A percentile compares a stretch with the other conserved stretches of the same genome.
phyloP scores from a whole-genome alignment of 2,329 filamentous ascomycete species.

The Thermomyces lanuginosus region DNA sequence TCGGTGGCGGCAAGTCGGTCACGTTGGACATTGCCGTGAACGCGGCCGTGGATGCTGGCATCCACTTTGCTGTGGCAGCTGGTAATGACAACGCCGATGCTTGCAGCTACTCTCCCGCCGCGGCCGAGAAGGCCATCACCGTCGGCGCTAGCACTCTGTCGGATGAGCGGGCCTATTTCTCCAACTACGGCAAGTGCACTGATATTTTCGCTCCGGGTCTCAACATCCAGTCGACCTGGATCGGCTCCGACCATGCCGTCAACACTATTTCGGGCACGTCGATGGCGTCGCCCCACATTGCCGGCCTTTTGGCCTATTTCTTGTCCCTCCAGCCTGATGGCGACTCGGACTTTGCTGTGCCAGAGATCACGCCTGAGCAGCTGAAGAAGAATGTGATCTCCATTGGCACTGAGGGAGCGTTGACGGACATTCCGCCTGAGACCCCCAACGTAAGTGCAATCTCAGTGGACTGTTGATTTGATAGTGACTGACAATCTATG shows the following conservation, averaged over 20 bases:
- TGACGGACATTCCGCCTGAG: slow-evolving; percentile 66
- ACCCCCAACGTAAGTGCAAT: slow-evolving; percentile 56
- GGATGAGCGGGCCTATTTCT: slow-evolving; percentile 98
- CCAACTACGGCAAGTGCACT: slow-evolving; percentile 98
- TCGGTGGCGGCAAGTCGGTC: slow-evolving; percentile 90
- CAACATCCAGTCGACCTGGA: slow-evolving; percentile 97
- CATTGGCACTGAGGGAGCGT: slow-evolving; percentile 61
- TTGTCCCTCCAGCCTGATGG: slow-evolving; percentile 83
- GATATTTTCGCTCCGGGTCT: slow-evolving; percentile 97
- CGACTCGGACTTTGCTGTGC: slow-evolving; percentile 83
- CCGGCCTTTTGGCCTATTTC: slow-evolving; percentile 92
- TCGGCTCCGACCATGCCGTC: slow-evolving; percentile 83
- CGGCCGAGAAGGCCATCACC: slow-evolving; percentile 79
- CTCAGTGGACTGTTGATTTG: background rate
- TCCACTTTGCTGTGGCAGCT: slow-evolving; percentile 96
- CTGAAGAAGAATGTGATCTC: slow-evolving; percentile 77
- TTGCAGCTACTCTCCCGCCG: slow-evolving; percentile 97
- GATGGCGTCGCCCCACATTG: slow-evolving; percentile 96
- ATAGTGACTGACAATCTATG: slow-evolving; percentile 11
- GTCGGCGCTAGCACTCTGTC: slow-evolving; percentile 87
- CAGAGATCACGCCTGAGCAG: slow-evolving; percentile 78
- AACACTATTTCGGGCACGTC: slow-evolving; percentile 99
- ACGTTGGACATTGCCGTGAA: slow-evolving; percentile 86
- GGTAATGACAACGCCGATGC: slow-evolving; percentile 98
- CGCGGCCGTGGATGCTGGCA: slow-evolving; percentile 74